Conservation (phyloP, 2,329 filamentous ascomycete genomes). For the Trichoderma simmonsii region DNA sequence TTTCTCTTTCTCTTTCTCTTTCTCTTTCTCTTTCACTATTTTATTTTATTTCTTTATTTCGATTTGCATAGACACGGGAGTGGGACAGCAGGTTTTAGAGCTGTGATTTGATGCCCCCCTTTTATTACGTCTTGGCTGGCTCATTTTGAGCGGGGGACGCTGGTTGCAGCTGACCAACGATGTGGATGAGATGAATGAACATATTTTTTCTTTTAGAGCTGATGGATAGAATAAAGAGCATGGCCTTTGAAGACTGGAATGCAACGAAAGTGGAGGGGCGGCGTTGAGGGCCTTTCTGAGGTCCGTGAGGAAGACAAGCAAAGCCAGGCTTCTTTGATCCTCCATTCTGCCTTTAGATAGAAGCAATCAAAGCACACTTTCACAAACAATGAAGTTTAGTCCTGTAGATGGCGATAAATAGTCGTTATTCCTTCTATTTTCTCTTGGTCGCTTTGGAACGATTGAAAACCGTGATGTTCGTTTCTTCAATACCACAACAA, state of each 20-base stretch:
- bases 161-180: not conserved
- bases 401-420: not conserved
- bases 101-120: not conserved
- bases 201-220: not conserved
- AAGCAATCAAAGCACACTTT: slow-evolving; percentile 7
- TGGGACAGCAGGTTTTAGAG: not conserved
- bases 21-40: not conserved
- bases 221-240: not conserved
- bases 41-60: not conserved
- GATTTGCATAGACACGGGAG: not conserved
- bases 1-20: not conserved
- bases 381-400: not conserved
- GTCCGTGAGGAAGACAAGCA: not conserved
- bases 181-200: slow-evolving; percentile 7
- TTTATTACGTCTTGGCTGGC: not conserved
- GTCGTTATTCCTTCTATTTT: not conserved
- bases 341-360: slow-evolving; percentile 2
- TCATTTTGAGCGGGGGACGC: not conserved
- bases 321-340: slow-evolving; percentile 8
- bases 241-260: slow-evolving; percentile 8
- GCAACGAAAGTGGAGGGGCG: not conserved
- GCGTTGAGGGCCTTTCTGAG: not conserved
- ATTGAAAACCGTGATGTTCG: not conserved
- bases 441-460: not conserved
- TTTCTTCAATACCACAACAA: not conserved